Evolutionary conservation across 345 rosid genomes (phyloP), one percentile per base, ranked within the genome.

Genomic region (Citrus trifoliata): DNA sequence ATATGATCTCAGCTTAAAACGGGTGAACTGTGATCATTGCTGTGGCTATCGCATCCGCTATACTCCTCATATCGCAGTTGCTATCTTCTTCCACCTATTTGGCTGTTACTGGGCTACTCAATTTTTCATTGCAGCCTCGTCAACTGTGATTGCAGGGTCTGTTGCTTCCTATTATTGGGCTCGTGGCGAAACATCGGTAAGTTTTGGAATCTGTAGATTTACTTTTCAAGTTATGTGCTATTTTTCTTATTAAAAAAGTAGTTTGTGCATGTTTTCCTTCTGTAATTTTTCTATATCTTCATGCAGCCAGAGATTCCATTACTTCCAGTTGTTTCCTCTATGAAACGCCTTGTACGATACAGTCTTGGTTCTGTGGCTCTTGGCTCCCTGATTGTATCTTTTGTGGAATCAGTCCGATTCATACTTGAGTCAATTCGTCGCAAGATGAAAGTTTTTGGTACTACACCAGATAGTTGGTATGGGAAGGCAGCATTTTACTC

Each of bases 81-180:
- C 97, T 62, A 90, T 96, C 81, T 89, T 96, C 79, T 96, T 96
- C 88, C 99, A 94, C 83, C 88, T 96, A 28, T 89, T 94, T 73
- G 99, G 99, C n/a, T 86, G 98, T 77, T 96, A 89, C 71, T 96
- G 98, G 99, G 98, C 94, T 75, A 96, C 99, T 14, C 97, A 96
- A 78, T 96, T 93, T 85, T 86, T 96, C 76, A 84, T 94, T 6
- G 95, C 97, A 10, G 83, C 89, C 85, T 93, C 99, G 2, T 88
- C 97, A 12, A 91, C 98, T 10, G 95, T 96, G 73, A 90, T 96
- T 76, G 97, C 98, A 2, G 97, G 98, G 51, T 92, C 98, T 59
- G 98, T 96, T 77, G 99, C 98, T 55, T 92, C 99, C 5, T 92
- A 94, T 85, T 96, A 96, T 84, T 94, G 98, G 99, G 91, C 95